Conservation (phyloP, 768 basidiomycete genomes). For the Pisolithus marmoratus region DNA sequence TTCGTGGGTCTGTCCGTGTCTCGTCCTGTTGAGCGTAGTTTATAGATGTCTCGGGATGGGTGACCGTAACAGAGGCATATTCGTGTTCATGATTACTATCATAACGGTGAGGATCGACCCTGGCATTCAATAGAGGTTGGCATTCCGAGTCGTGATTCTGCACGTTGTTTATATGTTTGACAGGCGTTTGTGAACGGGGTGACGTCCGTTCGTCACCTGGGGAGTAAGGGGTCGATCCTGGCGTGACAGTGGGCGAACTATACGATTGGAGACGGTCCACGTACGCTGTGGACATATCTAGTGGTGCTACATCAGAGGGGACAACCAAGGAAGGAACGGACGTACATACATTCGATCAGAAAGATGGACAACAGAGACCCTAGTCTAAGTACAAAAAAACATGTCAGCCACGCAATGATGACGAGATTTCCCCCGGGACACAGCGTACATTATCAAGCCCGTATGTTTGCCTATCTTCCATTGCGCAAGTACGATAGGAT, state of each 20-base stretch:
- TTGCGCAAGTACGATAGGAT: slow-evolving; percentile 37
- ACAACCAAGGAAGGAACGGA: slow-evolving; percentile 3
- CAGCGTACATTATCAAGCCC: slow-evolving; percentile 70
- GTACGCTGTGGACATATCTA: slow-evolving; percentile 71
- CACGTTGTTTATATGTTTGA: not conserved
- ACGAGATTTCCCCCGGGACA: not conserved
- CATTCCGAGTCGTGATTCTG: slow-evolving; percentile 10
- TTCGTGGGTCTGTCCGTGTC: not conserved
- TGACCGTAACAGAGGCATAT: no score
- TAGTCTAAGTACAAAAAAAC: slow-evolving; percentile 40
- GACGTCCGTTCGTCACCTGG: not conserved
- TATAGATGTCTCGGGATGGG: no score
- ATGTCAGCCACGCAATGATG: not conserved
- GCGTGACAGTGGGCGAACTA: slow-evolving; percentile 45
- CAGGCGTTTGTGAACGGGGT: no score
- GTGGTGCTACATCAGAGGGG: not conserved
- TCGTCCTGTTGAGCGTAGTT: no score
- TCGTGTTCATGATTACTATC: no score
- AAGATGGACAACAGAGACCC: slow-evolving; percentile 67
- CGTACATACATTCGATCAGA: slow-evolving; percentile 79
- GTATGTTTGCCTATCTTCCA: slow-evolving; percentile 55
- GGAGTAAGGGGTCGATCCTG: slow-evolving; percentile 24
- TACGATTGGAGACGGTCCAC: slow-evolving; percentile 67
- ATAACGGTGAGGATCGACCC: not conserved
- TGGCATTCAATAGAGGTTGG: slow-evolving; percentile 11